Base-by-base conservation (phyloP, 2,329 filamentous ascomycete species). In the Botrytis sinoallii region DNA sequence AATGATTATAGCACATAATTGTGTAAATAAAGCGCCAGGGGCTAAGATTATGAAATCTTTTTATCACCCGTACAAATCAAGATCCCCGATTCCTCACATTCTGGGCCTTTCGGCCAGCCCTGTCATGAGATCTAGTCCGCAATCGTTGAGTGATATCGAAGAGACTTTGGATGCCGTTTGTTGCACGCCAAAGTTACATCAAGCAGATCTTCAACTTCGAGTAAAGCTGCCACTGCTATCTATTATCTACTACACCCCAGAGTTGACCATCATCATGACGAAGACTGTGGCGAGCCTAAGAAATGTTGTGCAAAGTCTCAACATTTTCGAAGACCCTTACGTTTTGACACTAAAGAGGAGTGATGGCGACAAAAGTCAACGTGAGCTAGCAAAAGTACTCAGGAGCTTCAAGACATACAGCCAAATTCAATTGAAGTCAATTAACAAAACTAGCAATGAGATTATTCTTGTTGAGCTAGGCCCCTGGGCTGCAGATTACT, bases 401-500 rank as follows among this genome's bases (percentile, higher is more conserved):
- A 74, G 80, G n/a, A 85, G 82, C 60, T 78, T 83, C 12, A 84
- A 86, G 29, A 91, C 89, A 0, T 87, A 84, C 76, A 83, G 84
- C 44, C 86, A 85, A 52, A 84, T 84, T 38, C 88, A 92, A 76
- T 82, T 94, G 76, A 86, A 83, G 71, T 83, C 83, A 0, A 85
- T 94, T 12, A 83, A 84, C 61, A 83, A 83, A 3, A 88, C 86
- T 46, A 84, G 86, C 20, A 65, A 75, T 1, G 84, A 85, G 22
- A 84, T 94, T 1, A 84, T 84, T 35, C 77, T 80, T 4, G 42
- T 29, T 6, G 86, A 92, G 64, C 84, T 94, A 6, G 93, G 93
- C 0, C 76, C 84, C 1, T 95, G 91, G 91, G 91, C 91, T 1
- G 87, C 87, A 0, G 90, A 94, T 67, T 87, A 86, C 68, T 94